These are phyloP conservation scores for Corchorus olitorius DNA, from an alignment of 345 rosid species.

Conservation along the genomic window DNA sequence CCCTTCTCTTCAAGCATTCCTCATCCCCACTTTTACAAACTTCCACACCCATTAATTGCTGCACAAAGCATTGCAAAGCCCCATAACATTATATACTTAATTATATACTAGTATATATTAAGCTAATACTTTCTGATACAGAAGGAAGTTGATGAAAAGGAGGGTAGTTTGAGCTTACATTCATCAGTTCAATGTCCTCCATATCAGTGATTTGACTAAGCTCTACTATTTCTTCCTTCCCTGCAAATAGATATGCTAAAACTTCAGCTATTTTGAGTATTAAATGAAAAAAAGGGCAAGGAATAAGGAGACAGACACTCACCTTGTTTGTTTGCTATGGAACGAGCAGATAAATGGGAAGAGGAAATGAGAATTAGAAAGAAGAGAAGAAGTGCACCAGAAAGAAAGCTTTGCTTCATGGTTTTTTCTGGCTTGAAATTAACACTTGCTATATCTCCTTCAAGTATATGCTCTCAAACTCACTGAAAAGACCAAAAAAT, in stretches of 20 bases:
- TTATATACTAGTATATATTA: too few species aligned
- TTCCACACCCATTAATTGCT: constrained; percentile 61
- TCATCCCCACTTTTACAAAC: constrained; percentile 50
- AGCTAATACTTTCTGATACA: background rate
- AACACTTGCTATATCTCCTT: background rate
- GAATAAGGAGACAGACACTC: background rate
- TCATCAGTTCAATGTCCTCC: constrained; percentile 32
- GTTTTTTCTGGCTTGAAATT: constrained; percentile 14
- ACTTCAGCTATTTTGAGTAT: background rate
- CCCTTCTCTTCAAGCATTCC: constrained; percentile 67
- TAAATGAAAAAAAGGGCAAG: background rate
- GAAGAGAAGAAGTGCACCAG: constrained; percentile 39
- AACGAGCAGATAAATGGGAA: constrained; percentile 39
- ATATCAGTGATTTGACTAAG: constrained; percentile 22
- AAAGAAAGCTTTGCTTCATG: constrained; percentile 50
- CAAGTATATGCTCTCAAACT: background rate
- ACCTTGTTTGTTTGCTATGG: constrained; percentile 34
- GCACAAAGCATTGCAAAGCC: background rate
- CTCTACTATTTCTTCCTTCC: constrained; percentile 32
- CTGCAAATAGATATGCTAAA: constrained; percentile 28
- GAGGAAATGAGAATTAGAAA: constrained; percentile 32
- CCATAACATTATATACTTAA: background rate
- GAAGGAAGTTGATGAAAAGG: constrained; percentile 13
- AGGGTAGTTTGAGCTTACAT: constrained; percentile 27
- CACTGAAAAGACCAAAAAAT: background rate